Evolutionary conservation across 2,329 filamentous ascomycete species (phyloP), one percentile per base, ranked within the genome.

Genomic region (Pseudocercospora fuligena): DNA sequence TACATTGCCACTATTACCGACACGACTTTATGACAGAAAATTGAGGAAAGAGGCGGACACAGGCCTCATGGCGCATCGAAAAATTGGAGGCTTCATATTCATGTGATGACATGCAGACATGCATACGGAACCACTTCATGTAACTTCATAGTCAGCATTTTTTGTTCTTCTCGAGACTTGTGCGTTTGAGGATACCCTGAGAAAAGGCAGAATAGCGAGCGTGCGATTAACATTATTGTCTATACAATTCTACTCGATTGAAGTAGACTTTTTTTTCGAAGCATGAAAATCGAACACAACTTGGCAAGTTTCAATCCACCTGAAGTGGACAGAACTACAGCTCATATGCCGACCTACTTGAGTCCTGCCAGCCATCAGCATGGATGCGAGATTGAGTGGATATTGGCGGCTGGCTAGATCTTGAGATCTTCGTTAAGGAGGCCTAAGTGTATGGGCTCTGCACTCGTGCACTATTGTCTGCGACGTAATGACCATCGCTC

Each of bases 1-100:
- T 21, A 29, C 14, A 19, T 21, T 56, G 51, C 3, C 12, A 51
- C 47, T 49, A 23, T 7, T 51, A 62, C 8, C 60, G 31, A n/a
- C 12, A 62, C 60, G 60, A 62, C 46, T 36, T 62, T 16, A 62
- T 62, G 60, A 62, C 47, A 62, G 27, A 53, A 53, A 54, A 36
- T n/a, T n/a, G 53, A 56, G 29, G 43, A 61, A 12, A 27, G 58
- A 43, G 40, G 23, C 53, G 60, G 60, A 40, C 16, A 40, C 36
- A 40, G 36, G 36, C 36, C 36, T 40, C 36, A 40, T 40, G 36
- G 36, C 36, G 36, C 36, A 40, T 40, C 14, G 36, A 5, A n/a
- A 40, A 40, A 40, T 40, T 40, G 36, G 36, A 40, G 36, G 36
- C 36, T 40, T 40, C 36, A 40, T 40, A 40, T 40, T 40, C 14